Evolutionary conservation across 371 early-diverging fungal species (phyloP).

Genomic region (Mucor racemosus): DNA sequence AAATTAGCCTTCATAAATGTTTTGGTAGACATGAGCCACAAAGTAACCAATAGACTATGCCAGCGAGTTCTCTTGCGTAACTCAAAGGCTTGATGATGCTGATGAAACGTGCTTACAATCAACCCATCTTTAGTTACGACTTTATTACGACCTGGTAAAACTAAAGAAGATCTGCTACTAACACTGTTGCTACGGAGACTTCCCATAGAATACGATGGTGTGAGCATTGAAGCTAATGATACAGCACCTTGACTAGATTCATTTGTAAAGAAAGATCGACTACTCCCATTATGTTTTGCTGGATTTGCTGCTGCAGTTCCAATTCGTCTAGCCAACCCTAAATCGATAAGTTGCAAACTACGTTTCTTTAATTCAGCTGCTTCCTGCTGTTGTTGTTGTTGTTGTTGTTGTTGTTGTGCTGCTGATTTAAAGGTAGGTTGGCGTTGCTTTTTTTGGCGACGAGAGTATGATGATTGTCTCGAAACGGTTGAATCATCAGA

Average conservation of each 20-base stretch:
- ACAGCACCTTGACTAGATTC: conserved; percentile 8
- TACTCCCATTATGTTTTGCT: background rate
- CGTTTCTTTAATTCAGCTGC: conserved; percentile 13
- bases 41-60: conserved; percentile 33
- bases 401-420: background rate
- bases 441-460: background rate
- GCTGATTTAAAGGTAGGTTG: background rate
- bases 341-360: conserved; percentile 19
- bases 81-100: conserved; percentile 27
- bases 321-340: conserved; percentile 21
- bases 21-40: conserved; percentile 66
- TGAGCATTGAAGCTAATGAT: conserved; percentile 21
- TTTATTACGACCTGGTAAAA: background rate
- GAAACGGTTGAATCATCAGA: conserved; percentile 15
- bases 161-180: conserved; percentile 7
- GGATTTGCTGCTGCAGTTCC: conserved; percentile 12
- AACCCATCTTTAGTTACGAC: conserved; percentile 13
- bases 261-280: background rate
- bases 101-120: conserved; percentile 17
- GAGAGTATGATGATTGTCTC: conserved; percentile 8
- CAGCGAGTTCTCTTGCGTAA: conserved; percentile 31
- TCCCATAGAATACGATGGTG: conserved; percentile 22
- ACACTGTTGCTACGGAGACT: conserved; percentile 23
- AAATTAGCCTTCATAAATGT: conserved; percentile 61
- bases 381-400: background rate